Base-by-base conservation (phyloP, 257 asterid genomes). In the Rubia yunnanensis region DNA sequence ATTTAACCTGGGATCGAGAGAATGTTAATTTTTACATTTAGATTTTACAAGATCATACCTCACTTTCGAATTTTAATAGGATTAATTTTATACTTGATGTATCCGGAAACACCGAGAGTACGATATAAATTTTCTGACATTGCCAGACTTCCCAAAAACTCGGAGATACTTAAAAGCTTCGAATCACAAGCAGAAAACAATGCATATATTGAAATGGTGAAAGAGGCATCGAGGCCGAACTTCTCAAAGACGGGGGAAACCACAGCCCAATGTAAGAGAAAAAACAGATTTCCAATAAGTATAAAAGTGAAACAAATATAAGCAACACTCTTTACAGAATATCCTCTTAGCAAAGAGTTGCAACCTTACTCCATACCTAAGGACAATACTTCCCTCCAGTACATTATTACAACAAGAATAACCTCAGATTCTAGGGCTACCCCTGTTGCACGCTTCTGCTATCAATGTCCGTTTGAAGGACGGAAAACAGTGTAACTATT, bases 401-500 rank as follows among this genome's bases (percentile, higher is more conserved):
- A 69, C 64, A 74, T 63, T 63, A 69, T 72, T 64, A 68, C 63
- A 65, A 67, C 59, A n/a, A 68, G 60, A 52, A 64, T 50, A 66
- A 61, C 73, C 67, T 31, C 39, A 66, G 27, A 60, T 64, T 68
- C 61, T 24, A 1, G 60, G 70, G 48, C 74, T 27, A 34, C 35
- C 41, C 65, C 73, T 48, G 55, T 15, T 62, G 62, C 70, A 61
- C 38, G 18, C 35, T 26, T 39, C 36, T 38, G 60, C 48, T 44
- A 39, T 82, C 80, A 90, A 68, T 49, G 87, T 63, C 96, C 95
- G 69, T 74, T 91, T 14, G 92, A 83, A 35, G 96, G 95, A 74
- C 88, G 80, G 81, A 77, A 88, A 30, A 82, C 75, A 3, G 84
- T 63, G 76, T 81, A 91, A 38, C 86, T 86, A 63, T 83, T 91